Evolutionary conservation across 2,329 filamentous ascomycete genomes (phyloP).

Genomic region (Calonectria pauciramosa): DNA sequence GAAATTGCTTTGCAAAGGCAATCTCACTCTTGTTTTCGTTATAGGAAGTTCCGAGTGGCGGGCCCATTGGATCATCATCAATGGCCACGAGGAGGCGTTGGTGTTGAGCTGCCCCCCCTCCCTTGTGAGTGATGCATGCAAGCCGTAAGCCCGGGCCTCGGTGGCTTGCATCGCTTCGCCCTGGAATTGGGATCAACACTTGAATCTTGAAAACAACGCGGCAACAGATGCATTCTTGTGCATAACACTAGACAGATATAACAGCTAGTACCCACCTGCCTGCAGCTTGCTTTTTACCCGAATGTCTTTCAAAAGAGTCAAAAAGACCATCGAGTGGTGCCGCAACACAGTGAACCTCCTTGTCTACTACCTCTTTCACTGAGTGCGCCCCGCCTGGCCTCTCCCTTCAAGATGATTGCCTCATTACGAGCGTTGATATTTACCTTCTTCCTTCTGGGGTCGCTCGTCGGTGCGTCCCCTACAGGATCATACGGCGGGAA

Average conservation of each 20-base stretch:
- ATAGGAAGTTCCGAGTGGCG: background rate
- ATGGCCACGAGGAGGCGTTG: background rate
- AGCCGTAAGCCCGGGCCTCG: background rate
- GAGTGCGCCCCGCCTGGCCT: background rate
- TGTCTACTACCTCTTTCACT: constrained; percentile 4
- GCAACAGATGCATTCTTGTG: background rate
- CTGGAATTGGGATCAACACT: background rate
- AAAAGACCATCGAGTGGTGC: constrained; percentile 2
- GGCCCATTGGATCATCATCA: background rate
- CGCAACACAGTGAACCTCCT: constrained; percentile 17
- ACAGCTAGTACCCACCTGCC: background rate
- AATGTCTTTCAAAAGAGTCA: background rate
- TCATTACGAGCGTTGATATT: background rate
- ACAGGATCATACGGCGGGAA: background rate
- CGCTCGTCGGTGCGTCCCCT: constrained; percentile 3
- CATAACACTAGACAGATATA: background rate
- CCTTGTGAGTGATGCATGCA: constrained; percentile 5
- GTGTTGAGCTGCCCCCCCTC: background rate
- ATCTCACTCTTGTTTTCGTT: background rate
- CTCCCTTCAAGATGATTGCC: constrained; percentile 4
- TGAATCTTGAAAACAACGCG: background rate
- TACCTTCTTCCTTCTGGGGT: background rate
- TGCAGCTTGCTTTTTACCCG: background rate
- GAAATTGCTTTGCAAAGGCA: background rate
- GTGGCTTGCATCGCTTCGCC: background rate